A percentile compares a stretch with the other conserved stretches of the same genome.
Conservation (phyloP, 2,329 filamentous ascomycete species). For the Onygenales sp. region DNA sequence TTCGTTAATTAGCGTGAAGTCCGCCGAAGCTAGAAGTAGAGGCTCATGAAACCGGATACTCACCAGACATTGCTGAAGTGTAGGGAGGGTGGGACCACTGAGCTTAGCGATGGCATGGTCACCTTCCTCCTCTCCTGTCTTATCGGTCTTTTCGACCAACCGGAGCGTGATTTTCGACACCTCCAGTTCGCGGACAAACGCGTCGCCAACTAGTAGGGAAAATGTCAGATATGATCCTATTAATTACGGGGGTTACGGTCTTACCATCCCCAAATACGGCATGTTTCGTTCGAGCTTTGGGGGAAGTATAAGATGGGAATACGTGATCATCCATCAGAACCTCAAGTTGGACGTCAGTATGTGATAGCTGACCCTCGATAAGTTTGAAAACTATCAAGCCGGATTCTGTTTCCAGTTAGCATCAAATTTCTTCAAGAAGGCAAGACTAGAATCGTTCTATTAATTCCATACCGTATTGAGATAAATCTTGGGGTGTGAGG, state of each 20-base stretch:
- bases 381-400: slow-evolving; percentile 92
- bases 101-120: slow-evolving; percentile 74
- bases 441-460: background rate
- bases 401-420: slow-evolving; percentile 53
- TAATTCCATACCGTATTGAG: slow-evolving; percentile 55
- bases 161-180: slow-evolving; percentile 88
- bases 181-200: slow-evolving; percentile 93
- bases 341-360: slow-evolving; percentile 68
- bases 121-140: slow-evolving; percentile 55
- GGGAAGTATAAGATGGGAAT: slow-evolving; percentile 78
- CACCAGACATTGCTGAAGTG: slow-evolving; percentile 78
- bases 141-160: slow-evolving; percentile 69
- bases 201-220: slow-evolving; percentile 59
- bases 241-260: slow-evolving; percentile 12
- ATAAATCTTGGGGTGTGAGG: slow-evolving; percentile 68
- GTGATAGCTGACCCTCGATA: slow-evolving; percentile 75
- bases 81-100: slow-evolving; percentile 74
- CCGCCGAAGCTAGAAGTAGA: background rate
- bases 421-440: background rate
- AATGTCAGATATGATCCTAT: slow-evolving; percentile 12
- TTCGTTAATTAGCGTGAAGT: slow-evolving; percentile 9
- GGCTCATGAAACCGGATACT: slow-evolving; percentile 22
- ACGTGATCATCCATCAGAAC: slow-evolving; percentile 90
- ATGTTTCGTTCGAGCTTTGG: slow-evolving; percentile 58
- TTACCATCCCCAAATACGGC: slow-evolving; percentile 73